These are phyloP conservation scores for Endocladia muricata DNA, from an alignment of 31 red algal genomes.

Conservation along the genomic window DNA sequence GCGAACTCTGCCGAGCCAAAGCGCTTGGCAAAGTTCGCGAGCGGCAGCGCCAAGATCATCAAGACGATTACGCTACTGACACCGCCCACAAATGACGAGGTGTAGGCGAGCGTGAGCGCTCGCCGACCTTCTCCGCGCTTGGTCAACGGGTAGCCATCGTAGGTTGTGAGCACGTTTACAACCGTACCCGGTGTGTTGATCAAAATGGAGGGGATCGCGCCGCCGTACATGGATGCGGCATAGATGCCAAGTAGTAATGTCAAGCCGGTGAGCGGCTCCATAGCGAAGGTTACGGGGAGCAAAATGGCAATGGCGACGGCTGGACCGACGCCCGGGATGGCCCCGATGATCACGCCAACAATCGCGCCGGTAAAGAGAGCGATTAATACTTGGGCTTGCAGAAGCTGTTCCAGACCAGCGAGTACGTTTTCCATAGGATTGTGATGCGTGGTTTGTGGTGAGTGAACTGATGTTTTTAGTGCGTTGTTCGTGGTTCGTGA, in stretches of 20 bases:
- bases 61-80: background rate
- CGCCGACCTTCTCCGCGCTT: background rate
- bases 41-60: background rate
- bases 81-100: background rate
- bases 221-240: background rate
- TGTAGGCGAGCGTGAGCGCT: background rate
- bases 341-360: background rate
- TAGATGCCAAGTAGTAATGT: background rate
- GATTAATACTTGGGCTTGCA: background rate
- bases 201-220: background rate
- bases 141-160: slow-evolving; percentile 8
- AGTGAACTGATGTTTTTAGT: too few relatives aligned
- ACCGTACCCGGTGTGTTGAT: background rate
- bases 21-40: background rate
- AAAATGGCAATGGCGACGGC: background rate
- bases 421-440: background rate
- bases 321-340: background rate
- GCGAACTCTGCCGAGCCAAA: background rate
- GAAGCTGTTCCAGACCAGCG: background rate
- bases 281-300: background rate
- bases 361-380: background rate
- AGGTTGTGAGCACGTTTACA: background rate
- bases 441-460: too few relatives aligned
- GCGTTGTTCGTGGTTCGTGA: too few relatives aligned
- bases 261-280: background rate